Base-by-base conservation (phyloP, 257 asterid genomes). In the Gentiana straminea region DNA sequence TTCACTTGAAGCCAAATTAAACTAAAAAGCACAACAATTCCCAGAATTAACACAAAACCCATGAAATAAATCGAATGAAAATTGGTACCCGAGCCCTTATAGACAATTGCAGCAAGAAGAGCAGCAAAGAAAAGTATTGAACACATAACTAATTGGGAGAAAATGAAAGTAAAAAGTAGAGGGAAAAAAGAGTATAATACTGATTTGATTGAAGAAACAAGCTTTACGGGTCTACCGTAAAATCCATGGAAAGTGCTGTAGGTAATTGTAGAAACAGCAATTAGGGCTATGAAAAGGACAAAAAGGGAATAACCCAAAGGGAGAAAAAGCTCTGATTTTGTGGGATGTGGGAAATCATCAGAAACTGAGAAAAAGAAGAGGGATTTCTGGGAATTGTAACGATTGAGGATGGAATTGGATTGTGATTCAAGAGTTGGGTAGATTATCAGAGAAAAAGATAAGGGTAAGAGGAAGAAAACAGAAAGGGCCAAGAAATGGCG, bases 401-500 rank as follows among this genome's bases (percentile, higher is more conserved):
- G 39, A 68, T 75, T 50, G 47, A 37, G 45, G 59, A 59, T 45
- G 3, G 84, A 69, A 15, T 61, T 37, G 57, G 73, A 64, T 24
- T 59, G 67, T 2, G 8, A 62, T 35, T 74, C 60, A 32, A 78
- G 71, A 13, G 79, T 79, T 2, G 79, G 73, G 83, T 68, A 78
- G 24, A 79, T 33, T 49, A 68, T 59, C 55, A 76, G 38, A 13
- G 94, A 92, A 12, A 80, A 34, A 48, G 86, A 77, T 37, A 64
- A 59, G 8, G 97, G 95, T 33, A 86, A 62, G 60, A 89, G 71
- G 73, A 86, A 84, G 73, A 79, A 65, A 33, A 79, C 67, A 0
- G 94, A 72, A 3, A 89, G 83, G 55, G 86, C 81, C 15, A 71
- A 55, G 69, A 78, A 89, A 39, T 81, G 93, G 73, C 81, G 74